Percentiles rank a stretch among this genome's conserved stretches.
These are phyloP conservation scores for Ophiocordyceps camponoti-floridani DNA, from an alignment of 2,329 filamentous ascomycete genomes.

Conservation along the genomic window DNA sequence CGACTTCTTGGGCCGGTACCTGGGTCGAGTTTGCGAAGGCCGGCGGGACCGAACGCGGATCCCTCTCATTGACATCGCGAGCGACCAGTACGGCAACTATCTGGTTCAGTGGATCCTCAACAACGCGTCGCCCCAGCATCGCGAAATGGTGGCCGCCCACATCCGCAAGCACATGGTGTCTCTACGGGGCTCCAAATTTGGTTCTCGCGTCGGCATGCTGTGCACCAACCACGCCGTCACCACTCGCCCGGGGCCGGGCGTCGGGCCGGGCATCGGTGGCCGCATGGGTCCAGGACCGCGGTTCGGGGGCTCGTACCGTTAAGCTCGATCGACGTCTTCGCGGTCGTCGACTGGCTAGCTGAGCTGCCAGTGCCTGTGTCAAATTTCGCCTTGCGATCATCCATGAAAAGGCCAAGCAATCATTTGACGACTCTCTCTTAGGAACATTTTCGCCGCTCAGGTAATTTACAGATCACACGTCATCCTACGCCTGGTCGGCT, in stretches of 20 bases:
- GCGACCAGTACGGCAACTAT: conserved; percentile 98
- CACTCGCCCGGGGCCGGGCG: conserved; percentile 74
- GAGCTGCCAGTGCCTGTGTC: background rate
- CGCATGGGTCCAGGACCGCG: conserved; percentile 41
- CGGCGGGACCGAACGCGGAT: conserved; percentile 83
- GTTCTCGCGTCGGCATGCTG: conserved; percentile 94
- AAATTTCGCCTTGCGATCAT: background rate
- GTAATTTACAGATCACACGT: conserved; percentile 35
- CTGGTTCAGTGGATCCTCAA: conserved; percentile 94
- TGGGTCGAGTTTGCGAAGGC: conserved; percentile 85
- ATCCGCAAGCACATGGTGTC: conserved; percentile 99
- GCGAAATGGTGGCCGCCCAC: conserved; percentile 81
- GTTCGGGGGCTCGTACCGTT: conserved; percentile 42
- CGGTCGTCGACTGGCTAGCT: too few relatives aligned
- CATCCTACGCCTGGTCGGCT: conserved; percentile 37
- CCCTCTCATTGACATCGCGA: conserved; percentile 92
- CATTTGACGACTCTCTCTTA: conserved; percentile 27
- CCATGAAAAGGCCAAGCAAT: conserved; percentile 19
- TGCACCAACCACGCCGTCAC: conserved; percentile 87
- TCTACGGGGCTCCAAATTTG: conserved; percentile 93
- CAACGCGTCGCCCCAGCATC: conserved; percentile 71
- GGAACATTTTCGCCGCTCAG: conserved; percentile 30
- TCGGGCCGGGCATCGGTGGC: conserved; percentile 43
- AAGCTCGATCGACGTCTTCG: background rate
- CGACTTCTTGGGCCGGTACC: conserved; percentile 83